These are phyloP conservation scores for Candida koratica DNA, from an alignment of 805 yeast genomes.

Conservation along the genomic window DNA sequence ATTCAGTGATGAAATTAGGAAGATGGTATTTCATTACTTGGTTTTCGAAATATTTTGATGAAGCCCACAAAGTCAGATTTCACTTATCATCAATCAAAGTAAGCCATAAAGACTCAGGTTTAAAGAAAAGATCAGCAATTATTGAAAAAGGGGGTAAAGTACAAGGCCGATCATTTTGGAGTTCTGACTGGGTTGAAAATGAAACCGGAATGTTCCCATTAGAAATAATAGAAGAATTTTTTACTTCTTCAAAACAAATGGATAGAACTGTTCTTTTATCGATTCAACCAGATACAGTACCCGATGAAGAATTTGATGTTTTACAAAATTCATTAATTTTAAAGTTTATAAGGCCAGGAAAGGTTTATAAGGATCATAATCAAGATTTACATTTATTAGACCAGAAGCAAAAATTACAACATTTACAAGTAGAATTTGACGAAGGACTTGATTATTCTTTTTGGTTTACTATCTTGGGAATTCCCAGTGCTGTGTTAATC, in stretches of 20 bases:
- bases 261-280: slow-evolving; percentile 59
- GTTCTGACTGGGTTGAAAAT: slow-evolving; percentile 67
- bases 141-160: slow-evolving; percentile 38
- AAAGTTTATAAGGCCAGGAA: slow-evolving; percentile 48
- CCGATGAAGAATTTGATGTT: slow-evolving; percentile 63
- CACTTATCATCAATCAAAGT: slow-evolving; percentile 68
- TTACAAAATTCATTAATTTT: slow-evolving; percentile 41
- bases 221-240: slow-evolving; percentile 61
- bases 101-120: slow-evolving; percentile 51
- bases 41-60: slow-evolving; percentile 66
- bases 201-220: slow-evolving; percentile 63
- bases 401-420: slow-evolving; percentile 20
- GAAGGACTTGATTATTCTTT: slow-evolving; percentile 52
- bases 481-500: slow-evolving; percentile 63
- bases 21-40: slow-evolving; percentile 74
- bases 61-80: slow-evolving; percentile 57
- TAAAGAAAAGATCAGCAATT: slow-evolving; percentile 39
- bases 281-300: slow-evolving; percentile 66
- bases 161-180: slow-evolving; percentile 47
- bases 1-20: slow-evolving; percentile 52
- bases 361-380: slow-evolving; percentile 46
- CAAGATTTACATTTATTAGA: slow-evolving; percentile 40
- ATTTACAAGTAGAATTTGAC: slow-evolving; percentile 29
- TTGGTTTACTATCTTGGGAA: slow-evolving; percentile 60
- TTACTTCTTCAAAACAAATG: slow-evolving; percentile 39